These are phyloP conservation scores for Neurospora sp. DNA, from an alignment of 495 filamentous ascomycete species.

Conservation along the genomic window DNA sequence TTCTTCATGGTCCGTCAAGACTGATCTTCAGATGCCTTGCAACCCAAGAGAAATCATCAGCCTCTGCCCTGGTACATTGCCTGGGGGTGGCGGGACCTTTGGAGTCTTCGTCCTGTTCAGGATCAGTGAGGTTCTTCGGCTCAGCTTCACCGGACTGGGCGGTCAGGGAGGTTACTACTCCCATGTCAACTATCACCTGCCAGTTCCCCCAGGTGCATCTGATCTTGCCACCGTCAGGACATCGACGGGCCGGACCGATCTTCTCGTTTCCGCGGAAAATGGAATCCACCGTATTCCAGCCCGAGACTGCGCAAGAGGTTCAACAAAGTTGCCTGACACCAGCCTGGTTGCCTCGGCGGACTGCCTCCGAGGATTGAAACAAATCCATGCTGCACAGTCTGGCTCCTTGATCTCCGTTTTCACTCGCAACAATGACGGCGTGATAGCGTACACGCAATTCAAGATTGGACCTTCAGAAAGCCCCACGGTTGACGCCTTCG, in stretches of 20 bases:
- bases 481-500: not conserved
- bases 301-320: not conserved
- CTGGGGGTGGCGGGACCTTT: not conserved
- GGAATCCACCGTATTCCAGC: not conserved
- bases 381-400: not conserved
- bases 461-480: not conserved
- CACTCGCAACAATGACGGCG: not conserved
- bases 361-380: not conserved
- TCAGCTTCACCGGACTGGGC: not conserved
- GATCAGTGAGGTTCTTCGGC: not conserved
- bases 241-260: not conserved
- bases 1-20: not conserved
- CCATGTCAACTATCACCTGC: not conserved
- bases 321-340: not conserved
- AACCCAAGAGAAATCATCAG: not conserved
- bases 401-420: not conserved
- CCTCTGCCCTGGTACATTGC: not conserved
- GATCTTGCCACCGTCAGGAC: not conserved
- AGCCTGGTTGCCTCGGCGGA: not conserved
- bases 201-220: not conserved
- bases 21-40: not conserved
- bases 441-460: not conserved
- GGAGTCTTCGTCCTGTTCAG: not conserved
- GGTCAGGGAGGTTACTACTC: not conserved
- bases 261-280: not conserved